Evolutionary conservation across 2,329 filamentous ascomycete species (phyloP).

Genomic region (Didymella arachidicola): DNA sequence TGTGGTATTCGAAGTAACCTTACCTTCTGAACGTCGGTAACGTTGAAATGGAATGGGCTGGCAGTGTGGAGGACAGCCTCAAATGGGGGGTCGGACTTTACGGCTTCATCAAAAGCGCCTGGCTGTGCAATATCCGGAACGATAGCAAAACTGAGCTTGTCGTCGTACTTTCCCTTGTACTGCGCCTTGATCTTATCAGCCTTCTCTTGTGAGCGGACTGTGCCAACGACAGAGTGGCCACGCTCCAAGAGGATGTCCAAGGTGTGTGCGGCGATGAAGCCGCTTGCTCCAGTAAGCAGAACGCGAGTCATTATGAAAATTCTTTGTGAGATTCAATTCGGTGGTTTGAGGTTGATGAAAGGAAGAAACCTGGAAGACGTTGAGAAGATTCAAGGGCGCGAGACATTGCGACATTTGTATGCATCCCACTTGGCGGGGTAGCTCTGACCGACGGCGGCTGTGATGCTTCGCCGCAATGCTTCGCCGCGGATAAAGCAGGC

Average conservation of each 20-base stretch:
- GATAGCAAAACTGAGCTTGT: constrained; percentile 68
- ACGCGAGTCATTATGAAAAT: constrained; percentile 48
- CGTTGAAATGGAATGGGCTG: constrained; percentile 73
- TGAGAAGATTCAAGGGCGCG: constrained; percentile 5
- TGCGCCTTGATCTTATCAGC: constrained; percentile 66
- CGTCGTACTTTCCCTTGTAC: constrained; percentile 55
- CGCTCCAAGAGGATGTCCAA: constrained; percentile 65
- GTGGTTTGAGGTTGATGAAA: not conserved
- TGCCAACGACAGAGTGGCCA: constrained; percentile 68
- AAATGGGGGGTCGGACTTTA: constrained; percentile 69
- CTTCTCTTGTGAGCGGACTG: constrained; percentile 68
- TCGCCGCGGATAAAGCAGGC: constrained; percentile 20
- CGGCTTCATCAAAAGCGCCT: constrained; percentile 70
- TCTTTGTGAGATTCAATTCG: not conserved
- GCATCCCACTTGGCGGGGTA: constrained; percentile 21
- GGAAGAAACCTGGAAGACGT: not conserved
- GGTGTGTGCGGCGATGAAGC: constrained; percentile 72
- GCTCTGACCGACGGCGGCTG: constrained; percentile 13
- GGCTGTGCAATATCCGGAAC: constrained; percentile 76
- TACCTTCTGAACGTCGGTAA: constrained; percentile 73
- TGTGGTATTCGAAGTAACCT: constrained; percentile 19
- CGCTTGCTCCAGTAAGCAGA: constrained; percentile 62
- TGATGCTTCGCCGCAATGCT: constrained; percentile 19
- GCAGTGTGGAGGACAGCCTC: constrained; percentile 66
- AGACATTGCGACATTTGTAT: constrained; percentile 21